Base-by-base conservation (phyloP, 2,329 filamentous ascomycete species). In the Setomelanomma holmii region DNA sequence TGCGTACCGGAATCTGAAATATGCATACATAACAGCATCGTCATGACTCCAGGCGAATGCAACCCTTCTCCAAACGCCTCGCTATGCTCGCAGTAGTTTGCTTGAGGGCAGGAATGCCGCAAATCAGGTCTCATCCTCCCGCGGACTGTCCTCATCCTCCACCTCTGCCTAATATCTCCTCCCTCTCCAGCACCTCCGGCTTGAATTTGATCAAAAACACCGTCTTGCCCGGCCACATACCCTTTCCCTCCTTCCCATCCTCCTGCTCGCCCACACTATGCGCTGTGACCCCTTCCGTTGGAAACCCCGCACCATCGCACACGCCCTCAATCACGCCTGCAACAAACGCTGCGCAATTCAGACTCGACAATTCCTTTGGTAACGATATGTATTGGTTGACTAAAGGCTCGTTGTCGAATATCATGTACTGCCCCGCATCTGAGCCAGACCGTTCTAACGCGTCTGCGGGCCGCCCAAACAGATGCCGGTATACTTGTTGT, bases 341-440 rank as follows among this genome's bases (percentile, higher is more conserved):
- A 17, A 96, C 92, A 72, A 90, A 99, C 8, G 95, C 95, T 16
- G 93, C 95, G 76, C 93, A 97, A 75, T 97, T 98, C 69, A 99
- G 82, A 83, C 95, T 90, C 76, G 85, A 92, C 90, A 99, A 96
- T 78, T 99, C 95, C 69, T 89, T 89, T 14, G 95, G 95, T 46
- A 98, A 89, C 66, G 87, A 91, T 71, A 99, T 89, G 78, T 95
- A 98, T 57, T 89, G 88, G 76, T 97, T 98, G 34, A 98, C 93
- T 44, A 98, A 82, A 19, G 95, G 95, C 74, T 98, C 95, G 77
- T 99, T 98, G 78, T 99, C 95, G 67, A 93, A 91, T 67, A 99
- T 95, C 93, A 99, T 98, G 81, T 98, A 99, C 80, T 98, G 93
- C 65, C 95, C 91, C 7, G 91, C 88, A 45, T 92, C 93, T 46